Percentiles rank a stretch among this genome's conserved stretches.
Conservation (phyloP, 495 filamentous ascomycete genomes). For the Xylaria scruposa region DNA sequence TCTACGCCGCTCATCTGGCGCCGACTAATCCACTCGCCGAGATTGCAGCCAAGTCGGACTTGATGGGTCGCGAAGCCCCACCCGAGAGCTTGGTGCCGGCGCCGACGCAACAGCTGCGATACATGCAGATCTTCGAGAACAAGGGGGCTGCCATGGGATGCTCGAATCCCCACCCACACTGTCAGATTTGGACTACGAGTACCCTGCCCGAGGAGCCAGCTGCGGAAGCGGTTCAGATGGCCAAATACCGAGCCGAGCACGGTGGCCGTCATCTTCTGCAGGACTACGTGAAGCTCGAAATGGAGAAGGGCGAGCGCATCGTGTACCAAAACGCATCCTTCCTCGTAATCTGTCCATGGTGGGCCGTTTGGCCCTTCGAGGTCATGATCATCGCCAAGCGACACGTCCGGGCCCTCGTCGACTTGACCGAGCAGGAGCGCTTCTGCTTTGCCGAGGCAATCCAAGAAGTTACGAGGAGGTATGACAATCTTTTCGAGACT, state of each 20-base stretch:
- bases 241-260: constrained; percentile 75
- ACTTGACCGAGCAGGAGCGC: constrained; percentile 73
- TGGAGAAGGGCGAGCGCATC: constrained; percentile 79
- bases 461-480: constrained; percentile 83
- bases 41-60: constrained; percentile 39
- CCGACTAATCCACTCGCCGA: constrained; percentile 69
- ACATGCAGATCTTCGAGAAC: constrained; percentile 99
- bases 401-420: constrained; percentile 81
- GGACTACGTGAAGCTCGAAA: constrained; percentile 87
- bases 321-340: constrained; percentile 87
- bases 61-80: constrained; percentile 47
- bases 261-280: constrained; percentile 74
- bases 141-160: constrained; percentile 98
- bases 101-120: constrained; percentile 81
- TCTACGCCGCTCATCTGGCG: constrained; percentile 83
- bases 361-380: constrained; percentile 97
- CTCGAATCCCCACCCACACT: constrained; percentile 97
- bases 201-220: constrained; percentile 86
- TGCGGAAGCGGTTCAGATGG: constrained; percentile 76
- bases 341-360: constrained; percentile 91
- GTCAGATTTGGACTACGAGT: constrained; percentile 94
- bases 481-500: constrained; percentile 97
- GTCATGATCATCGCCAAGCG: constrained; percentile 85
- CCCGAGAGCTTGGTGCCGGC: constrained; percentile 50
- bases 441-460: constrained; percentile 79